Evolutionary conservation across 2,329 filamentous ascomycete species (phyloP).

Genomic region (Hawksworthiomyces lignivorus): DNA sequence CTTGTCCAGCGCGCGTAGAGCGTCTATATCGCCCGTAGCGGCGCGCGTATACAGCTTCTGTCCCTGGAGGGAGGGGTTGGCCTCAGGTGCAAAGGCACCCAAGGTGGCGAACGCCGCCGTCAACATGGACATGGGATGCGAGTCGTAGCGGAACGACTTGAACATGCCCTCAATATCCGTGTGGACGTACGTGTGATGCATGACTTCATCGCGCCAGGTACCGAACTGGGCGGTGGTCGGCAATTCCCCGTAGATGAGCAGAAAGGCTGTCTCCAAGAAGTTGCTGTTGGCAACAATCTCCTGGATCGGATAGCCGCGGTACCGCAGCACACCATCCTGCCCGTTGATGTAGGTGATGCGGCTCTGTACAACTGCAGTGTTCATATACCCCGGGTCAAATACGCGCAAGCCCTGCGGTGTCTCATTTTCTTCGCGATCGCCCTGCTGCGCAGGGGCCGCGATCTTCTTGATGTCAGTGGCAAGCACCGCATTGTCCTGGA

Average conservation of each 20-base stretch:
- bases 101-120: conserved; percentile 41
- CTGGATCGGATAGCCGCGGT: conserved; percentile 45
- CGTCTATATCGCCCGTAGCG: conserved; percentile 30
- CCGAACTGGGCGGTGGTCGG: conserved; percentile 33
- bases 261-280: conserved; percentile 41
- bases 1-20: conserved; percentile 39
- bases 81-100: conserved; percentile 41
- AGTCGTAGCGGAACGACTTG: conserved; percentile 43
- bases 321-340: conserved; percentile 41
- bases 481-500: conserved; percentile 39
- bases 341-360: conserved; percentile 47
- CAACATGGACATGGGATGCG: conserved; percentile 45
- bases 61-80: conserved; percentile 41
- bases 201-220: conserved; percentile 39
- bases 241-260: conserved; percentile 44
- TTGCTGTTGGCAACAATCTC: conserved; percentile 41
- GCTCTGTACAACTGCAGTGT: conserved; percentile 42
- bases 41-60: conserved; percentile 43
- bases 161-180: conserved; percentile 42
- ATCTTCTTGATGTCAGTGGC: conserved; percentile 47
- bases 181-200: conserved; percentile 44
- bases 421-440: conserved; percentile 36
- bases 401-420: conserved; percentile 41
- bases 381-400: conserved; percentile 46
- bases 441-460: conserved; percentile 24